Percentiles rank a stretch among this genome's conserved stretches.
These are phyloP conservation scores for Cryptococcus maquisensis DNA, from an alignment of 1,284 basidiomycete species.

Conservation along the genomic window DNA sequence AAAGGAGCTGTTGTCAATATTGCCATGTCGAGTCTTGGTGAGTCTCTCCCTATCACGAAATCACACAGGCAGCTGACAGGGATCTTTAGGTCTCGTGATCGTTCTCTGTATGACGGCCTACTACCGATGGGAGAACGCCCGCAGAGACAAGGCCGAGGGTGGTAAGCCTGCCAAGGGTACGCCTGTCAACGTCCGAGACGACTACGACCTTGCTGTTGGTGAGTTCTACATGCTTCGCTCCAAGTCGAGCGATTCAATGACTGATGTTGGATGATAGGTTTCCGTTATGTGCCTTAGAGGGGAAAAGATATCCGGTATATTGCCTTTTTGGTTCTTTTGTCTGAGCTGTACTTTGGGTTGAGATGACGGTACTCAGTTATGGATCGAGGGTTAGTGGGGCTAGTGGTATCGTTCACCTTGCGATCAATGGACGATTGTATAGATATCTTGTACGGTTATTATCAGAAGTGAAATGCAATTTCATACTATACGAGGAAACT, in stretches of 20 bases:
- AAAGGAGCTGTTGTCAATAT: constrained; percentile 51
- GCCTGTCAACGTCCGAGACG: constrained; percentile 27
- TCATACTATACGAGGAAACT: too few species aligned
- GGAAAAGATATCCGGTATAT: neutral
- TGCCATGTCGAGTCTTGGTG: constrained; percentile 44
- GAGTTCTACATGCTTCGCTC: neutral
- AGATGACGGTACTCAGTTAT: too few species aligned
- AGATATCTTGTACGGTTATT: too few species aligned
- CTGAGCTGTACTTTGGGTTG: neutral
- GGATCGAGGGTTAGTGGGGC: too few species aligned
- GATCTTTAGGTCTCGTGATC: constrained; percentile 30
- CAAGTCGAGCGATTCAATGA: too few species aligned
- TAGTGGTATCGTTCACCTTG: too few species aligned
- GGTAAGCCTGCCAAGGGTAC: constrained; percentile 37
- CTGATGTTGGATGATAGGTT: constrained; percentile 5
- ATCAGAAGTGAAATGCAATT: too few species aligned
- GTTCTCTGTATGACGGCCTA: constrained; percentile 43
- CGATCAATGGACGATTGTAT: too few species aligned
- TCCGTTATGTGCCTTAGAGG: constrained; percentile 14
- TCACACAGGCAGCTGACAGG: too few species aligned
- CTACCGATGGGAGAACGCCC: constrained; percentile 47
- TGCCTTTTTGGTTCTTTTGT: neutral
- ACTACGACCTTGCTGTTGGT: constrained; percentile 37
- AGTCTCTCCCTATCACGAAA: too few species aligned
- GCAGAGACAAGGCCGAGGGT: constrained; percentile 48